Conservation (phyloP, 177 flowering plant species). For the Vitis hybrid region DNA sequence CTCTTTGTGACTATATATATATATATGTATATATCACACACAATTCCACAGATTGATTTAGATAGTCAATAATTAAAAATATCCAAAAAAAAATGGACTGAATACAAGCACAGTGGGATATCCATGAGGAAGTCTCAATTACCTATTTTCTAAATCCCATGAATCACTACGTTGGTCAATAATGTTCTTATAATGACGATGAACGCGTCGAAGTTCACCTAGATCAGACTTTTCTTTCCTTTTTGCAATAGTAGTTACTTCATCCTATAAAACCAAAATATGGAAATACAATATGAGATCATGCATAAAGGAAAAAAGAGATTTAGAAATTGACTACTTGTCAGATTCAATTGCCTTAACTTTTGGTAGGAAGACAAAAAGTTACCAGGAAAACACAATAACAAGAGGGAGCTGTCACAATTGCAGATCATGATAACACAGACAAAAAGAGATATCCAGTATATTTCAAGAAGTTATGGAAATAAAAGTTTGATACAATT, state of each 20-base stretch:
- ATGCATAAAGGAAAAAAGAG: too few relatives aligned
- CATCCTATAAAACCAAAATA: slow-evolving; percentile 53
- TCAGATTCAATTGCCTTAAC: too few relatives aligned
- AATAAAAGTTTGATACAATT: too few relatives aligned
- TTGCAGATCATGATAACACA: background rate
- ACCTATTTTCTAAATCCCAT: slow-evolving; percentile 57
- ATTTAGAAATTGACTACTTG: too few relatives aligned
- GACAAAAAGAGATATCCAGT: background rate
- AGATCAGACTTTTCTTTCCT: slow-evolving; percentile 69
- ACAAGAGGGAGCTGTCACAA: too few relatives aligned
- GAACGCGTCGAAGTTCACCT: slow-evolving; percentile 72
- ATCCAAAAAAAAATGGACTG: background rate
- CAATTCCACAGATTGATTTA: slow-evolving; percentile 13
- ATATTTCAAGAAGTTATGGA: too few relatives aligned
- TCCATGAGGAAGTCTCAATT: slow-evolving; percentile 9
- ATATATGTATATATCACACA: background rate
- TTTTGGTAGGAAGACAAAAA: too few relatives aligned
- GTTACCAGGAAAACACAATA: too few relatives aligned
- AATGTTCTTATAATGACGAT: slow-evolving; percentile 51
- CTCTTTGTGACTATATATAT: slow-evolving; percentile 39
- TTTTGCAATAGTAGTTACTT: slow-evolving; percentile 40
- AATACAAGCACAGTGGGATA: background rate
- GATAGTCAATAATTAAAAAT: background rate
- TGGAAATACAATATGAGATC: background rate
- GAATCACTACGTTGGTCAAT: slow-evolving; percentile 45